Conservation (phyloP, 805 yeast species). For the Trichomonascus vanleenenianus region DNA sequence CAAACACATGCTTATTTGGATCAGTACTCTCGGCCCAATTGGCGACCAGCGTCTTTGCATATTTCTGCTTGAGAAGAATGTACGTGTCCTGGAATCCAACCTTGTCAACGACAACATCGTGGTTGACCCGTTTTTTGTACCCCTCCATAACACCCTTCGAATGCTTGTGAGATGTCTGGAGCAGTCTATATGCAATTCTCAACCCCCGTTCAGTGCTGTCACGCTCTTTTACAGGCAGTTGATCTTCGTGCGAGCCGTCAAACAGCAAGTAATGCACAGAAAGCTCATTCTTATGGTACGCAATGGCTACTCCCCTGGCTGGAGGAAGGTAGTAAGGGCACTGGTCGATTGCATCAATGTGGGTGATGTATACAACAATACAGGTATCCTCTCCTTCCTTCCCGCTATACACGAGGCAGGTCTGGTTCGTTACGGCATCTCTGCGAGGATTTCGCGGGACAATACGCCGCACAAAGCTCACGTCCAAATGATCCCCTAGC, state of each 20-base stretch:
- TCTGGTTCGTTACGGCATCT: conserved; percentile 77
- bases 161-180: conserved; percentile 77
- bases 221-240: conserved; percentile 1
- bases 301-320: conserved; percentile 68
- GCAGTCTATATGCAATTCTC: conserved; percentile 72
- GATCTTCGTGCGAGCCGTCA: conserved; percentile 5
- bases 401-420: conserved; percentile 49
- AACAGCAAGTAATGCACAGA: conserved; percentile 77
- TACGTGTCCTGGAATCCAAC: conserved; percentile 78
- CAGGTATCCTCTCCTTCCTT: conserved; percentile 20
- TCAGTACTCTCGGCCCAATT: conserved; percentile 93
- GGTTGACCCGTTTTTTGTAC: conserved; percentile 80
- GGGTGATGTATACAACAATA: conserved; percentile 72
- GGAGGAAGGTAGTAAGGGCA: conserved; percentile 88
- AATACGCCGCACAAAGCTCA: conserved; percentile 53
- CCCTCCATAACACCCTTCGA: conserved; percentile 78
- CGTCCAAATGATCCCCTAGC: conserved; percentile 5
- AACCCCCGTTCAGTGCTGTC: conserved; percentile 47
- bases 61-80: conserved; percentile 69
- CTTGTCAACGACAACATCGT: conserved; percentile 78
- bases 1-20: conserved; percentile 92
- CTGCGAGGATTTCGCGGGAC: conserved; percentile 89
- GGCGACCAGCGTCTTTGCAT: conserved; percentile 66
- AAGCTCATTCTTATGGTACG: conserved; percentile 38
- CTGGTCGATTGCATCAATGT: conserved; percentile 47